Percentiles rank a stretch among this genome's conserved stretches.
Conservation (phyloP, 305 asterid species). For the Fraxinus ornus region DNA sequence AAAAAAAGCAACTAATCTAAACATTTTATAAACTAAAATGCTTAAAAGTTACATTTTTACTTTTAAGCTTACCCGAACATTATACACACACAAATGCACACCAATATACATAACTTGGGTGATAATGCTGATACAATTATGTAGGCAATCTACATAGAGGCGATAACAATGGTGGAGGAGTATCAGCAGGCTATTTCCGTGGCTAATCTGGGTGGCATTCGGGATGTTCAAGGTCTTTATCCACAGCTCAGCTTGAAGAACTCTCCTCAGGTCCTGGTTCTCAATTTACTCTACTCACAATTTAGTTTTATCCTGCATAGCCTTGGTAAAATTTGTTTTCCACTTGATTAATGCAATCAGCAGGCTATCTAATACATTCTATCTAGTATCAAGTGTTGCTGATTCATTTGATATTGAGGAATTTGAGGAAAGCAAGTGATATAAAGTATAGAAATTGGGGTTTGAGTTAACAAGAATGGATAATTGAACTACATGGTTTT, state of each 20-base stretch:
- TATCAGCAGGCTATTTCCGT: slow-evolving; percentile 79
- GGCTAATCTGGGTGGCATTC: slow-evolving; percentile 67
- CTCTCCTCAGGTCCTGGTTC: slow-evolving; percentile 62
- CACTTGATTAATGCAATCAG: not conserved
- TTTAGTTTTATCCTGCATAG: not conserved
- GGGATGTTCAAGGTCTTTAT: slow-evolving; percentile 67
- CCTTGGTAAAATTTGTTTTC: slow-evolving; percentile 4
- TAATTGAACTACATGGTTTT: slow-evolving; percentile 15
- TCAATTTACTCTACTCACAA: not conserved
- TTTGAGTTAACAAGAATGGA: not conserved
- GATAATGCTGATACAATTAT: slow-evolving; percentile 6
- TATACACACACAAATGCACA: not conserved
- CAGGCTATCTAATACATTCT: not conserved
- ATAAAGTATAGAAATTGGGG: not conserved
- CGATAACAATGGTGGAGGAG: slow-evolving; percentile 94
- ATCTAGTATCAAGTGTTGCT: not conserved
- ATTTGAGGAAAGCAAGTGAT: not conserved
- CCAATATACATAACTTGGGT: not conserved
- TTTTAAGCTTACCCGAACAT: not conserved
- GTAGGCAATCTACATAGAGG: slow-evolving; percentile 86
- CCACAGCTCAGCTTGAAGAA: slow-evolving; percentile 70
- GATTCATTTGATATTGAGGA: not conserved
- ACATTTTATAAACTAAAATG: not conserved
- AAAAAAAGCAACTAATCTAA: not conserved
- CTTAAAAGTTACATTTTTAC: not conserved